Conservation (phyloP, 345 rosid species). For the Citrus maxima region DNA sequence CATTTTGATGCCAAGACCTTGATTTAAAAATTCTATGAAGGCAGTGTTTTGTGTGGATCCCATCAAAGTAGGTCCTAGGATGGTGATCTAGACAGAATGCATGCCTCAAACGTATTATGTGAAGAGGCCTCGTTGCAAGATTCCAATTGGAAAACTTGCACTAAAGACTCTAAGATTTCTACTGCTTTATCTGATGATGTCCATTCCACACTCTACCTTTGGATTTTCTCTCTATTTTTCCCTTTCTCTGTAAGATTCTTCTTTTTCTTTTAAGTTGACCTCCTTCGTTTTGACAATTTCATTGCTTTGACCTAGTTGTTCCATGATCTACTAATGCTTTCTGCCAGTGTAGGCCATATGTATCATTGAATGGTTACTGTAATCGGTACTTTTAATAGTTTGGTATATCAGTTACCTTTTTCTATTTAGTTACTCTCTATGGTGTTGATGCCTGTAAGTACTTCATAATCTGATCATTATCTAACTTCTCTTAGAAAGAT, state of each 20-base stretch:
- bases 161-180: not conserved
- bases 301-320: not conserved
- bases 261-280: not conserved
- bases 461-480: not conserved
- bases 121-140: not conserved
- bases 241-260: not conserved
- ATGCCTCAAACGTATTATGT: not conserved
- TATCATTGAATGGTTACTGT: not conserved
- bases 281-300: not conserved
- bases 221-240: not conserved
- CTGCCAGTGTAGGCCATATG: not conserved
- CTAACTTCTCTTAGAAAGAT: not conserved
- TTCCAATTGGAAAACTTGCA: not conserved
- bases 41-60: not conserved
- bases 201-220: not conserved
- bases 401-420: not conserved
- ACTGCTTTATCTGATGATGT: not conserved
- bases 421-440: not conserved
- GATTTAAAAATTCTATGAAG: slow-evolving; percentile 1
- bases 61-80: not conserved
- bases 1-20: not conserved
- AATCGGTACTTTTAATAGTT: not conserved
- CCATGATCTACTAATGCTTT: not conserved
- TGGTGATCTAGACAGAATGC: slow-evolving; percentile 1
- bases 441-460: not conserved